These are phyloP conservation scores for Austroboletus novae-zelandiae DNA, from an alignment of 1,284 basidiomycete genomes.

Conservation along the genomic window DNA sequence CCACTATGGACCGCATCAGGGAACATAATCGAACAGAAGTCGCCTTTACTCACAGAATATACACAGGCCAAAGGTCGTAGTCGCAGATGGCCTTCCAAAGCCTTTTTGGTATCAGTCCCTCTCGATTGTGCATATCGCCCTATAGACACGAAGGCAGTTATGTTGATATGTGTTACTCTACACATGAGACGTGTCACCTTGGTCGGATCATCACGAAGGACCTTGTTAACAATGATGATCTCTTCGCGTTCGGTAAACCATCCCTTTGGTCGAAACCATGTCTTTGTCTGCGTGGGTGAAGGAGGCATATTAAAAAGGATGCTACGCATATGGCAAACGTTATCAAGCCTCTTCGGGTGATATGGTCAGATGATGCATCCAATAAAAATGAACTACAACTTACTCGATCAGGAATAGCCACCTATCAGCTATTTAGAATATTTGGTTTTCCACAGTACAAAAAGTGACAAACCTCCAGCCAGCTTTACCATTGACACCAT, in stretches of 20 bases:
- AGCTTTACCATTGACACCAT: slow-evolving; percentile 51
- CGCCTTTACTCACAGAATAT: slow-evolving; percentile 42
- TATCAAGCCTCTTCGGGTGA: slow-evolving; percentile 40
- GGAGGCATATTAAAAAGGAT: slow-evolving; percentile 70
- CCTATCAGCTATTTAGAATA: background rate
- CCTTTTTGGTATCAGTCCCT: slow-evolving; percentile 54
- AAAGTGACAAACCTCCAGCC: slow-evolving; percentile 49
- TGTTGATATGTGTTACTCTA: no score
- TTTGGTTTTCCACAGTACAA: background rate
- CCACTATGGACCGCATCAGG: slow-evolving; percentile 29
- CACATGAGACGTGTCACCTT: slow-evolving; percentile 40
- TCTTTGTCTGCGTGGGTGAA: slow-evolving; percentile 63
- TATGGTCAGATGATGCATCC: background rate
- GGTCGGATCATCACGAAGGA: slow-evolving; percentile 68
- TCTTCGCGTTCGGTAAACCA: slow-evolving; percentile 64
- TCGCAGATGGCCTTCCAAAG: slow-evolving; percentile 59
- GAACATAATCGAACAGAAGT: background rate
- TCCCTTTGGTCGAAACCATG: slow-evolving; percentile 64
- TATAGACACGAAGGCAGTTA: slow-evolving; percentile 10
- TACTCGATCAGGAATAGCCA: slow-evolving; percentile 23
- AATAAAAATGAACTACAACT: no score
- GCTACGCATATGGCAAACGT: slow-evolving; percentile 55
- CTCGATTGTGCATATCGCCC: slow-evolving; percentile 76
- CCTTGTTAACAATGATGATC: slow-evolving; percentile 48
- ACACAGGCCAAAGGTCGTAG: slow-evolving; percentile 69